Conservation (phyloP, 78 protist species). For the Diacronema lutheri region DNA sequence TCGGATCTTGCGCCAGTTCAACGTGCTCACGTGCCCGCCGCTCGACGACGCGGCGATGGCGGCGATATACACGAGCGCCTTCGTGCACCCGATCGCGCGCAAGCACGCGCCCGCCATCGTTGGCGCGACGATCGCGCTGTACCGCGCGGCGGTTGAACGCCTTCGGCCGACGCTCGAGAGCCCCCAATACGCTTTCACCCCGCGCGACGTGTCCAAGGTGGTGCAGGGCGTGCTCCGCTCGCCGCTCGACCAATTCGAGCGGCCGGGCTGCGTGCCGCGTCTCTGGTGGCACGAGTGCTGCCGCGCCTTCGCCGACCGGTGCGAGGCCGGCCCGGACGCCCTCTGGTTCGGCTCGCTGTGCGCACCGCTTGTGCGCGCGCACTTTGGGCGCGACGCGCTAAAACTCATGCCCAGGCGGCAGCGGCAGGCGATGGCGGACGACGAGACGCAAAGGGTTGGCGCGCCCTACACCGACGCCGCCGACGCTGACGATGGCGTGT, state of each 20-base stretch:
- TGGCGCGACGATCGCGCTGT: slow-evolving; percentile 50
- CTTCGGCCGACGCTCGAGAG: slow-evolving; percentile 77
- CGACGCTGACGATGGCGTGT: no score
- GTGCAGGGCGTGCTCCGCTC: slow-evolving; percentile 49
- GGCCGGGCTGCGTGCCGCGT: slow-evolving; percentile 19
- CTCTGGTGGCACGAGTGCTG: slow-evolving; percentile 57
- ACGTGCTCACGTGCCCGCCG: not conserved
- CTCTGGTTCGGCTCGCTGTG: slow-evolving; percentile 20
- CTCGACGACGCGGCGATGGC: not conserved
- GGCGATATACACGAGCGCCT: not conserved
- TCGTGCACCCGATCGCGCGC: not conserved
- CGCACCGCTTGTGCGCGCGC: no score
- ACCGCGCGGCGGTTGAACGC: slow-evolving; percentile 25
- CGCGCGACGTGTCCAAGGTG: slow-evolving; percentile 71
- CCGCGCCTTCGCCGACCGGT: slow-evolving; percentile 60
- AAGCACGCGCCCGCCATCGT: slow-evolving; percentile 3
- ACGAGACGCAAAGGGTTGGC: no score
- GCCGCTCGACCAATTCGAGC: not conserved
- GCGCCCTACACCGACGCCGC: no score
- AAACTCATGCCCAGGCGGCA: no score
- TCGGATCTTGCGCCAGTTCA: not conserved
- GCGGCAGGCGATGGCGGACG: no score
- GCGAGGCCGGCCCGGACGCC: slow-evolving; percentile 26
- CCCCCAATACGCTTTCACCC: slow-evolving; percentile 83
- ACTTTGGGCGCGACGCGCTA: no score